Percentiles rank a stretch among this genome's conserved stretches.
These are phyloP conservation scores for Dactylellina parvicollis DNA, from an alignment of 2,329 filamentous ascomycete genomes.

Conservation along the genomic window DNA sequence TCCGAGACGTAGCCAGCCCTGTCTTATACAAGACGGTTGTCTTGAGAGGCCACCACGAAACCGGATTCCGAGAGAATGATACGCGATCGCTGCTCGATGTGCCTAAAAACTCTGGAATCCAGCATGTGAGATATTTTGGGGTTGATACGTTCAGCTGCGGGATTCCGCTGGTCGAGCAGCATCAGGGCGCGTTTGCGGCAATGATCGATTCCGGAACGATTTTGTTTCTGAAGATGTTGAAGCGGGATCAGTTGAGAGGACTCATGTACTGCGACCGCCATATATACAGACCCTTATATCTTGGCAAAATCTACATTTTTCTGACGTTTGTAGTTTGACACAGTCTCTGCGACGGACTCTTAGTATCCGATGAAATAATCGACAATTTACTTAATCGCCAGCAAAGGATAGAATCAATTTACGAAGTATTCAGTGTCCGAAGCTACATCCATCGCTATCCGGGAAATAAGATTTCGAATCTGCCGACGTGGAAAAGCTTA, in stretches of 20 bases:
- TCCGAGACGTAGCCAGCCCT: constrained; percentile 6
- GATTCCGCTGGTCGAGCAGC: not conserved
- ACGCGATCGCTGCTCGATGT: not conserved
- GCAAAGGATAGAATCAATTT: constrained; percentile 7
- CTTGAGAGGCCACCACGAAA: not conserved
- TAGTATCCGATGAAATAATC: not conserved
- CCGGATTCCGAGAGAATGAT: not conserved
- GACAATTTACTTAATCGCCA: not conserved
- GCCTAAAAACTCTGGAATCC: not conserved
- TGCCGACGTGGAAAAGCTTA: not conserved
- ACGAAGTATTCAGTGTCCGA: not conserved
- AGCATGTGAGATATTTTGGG: constrained; percentile 1
- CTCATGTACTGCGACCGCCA: no score
- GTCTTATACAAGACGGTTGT: constrained; percentile 15
- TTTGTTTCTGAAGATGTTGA: not conserved
- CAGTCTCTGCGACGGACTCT: not conserved
- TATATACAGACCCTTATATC: no score
- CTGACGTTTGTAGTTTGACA: no score
- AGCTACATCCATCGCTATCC: not conserved
- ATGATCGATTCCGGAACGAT: not conserved
- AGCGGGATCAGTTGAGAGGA: constrained; percentile 2
- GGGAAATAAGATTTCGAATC: not conserved
- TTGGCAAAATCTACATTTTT: no score
- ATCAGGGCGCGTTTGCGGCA: not conserved
- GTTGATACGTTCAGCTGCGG: constrained; percentile 3